A percentile compares a stretch with the other conserved stretches of the same genome.
phyloP scores from a whole-genome alignment of 306 rosid genomes.

The Sophora flavescens region DNA sequence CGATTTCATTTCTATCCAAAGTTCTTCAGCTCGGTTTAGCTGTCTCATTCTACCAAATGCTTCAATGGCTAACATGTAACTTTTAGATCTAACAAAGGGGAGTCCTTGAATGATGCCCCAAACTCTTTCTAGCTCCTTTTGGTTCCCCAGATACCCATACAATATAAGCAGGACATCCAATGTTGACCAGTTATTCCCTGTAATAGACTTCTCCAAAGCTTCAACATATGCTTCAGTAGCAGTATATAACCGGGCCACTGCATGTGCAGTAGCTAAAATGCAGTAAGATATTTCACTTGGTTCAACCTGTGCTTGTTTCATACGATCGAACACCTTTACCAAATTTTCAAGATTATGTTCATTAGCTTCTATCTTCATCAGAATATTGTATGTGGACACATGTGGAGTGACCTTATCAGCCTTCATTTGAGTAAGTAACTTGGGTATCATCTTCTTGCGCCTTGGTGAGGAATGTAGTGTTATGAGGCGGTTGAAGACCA shows the following conservation, averaged over 20 bases:
- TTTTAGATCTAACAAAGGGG: constrained; percentile 78
- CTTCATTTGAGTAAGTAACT: constrained; percentile 83
- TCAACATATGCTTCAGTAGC: constrained; percentile 83
- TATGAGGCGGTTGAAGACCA: constrained; percentile 89
- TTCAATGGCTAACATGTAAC: constrained; percentile 81
- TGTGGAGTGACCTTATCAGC: constrained; percentile 83
- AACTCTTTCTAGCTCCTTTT: constrained; percentile 71
- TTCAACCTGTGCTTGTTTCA: constrained; percentile 73
- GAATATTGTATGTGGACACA: constrained; percentile 89
- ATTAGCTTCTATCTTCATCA: constrained; percentile 91
- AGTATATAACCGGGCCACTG: constrained; percentile 72
- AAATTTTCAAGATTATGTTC: constrained; percentile 78
- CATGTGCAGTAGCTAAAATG: constrained; percentile 86
- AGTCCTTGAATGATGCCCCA: constrained; percentile 71
- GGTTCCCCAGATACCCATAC: constrained; percentile 80
- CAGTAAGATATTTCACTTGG: constrained; percentile 90
- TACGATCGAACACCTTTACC: constrained; percentile 66
- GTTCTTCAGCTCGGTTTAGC: constrained; percentile 75
- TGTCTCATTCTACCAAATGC: constrained; percentile 83
- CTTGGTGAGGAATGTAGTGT: constrained; percentile 69
- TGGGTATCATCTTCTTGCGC: constrained; percentile 67
- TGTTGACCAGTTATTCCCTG: constrained; percentile 86
- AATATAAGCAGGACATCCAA: constrained; percentile 74
- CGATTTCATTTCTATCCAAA: constrained; percentile 84
- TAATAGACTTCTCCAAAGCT: constrained; percentile 71